phyloP scores from a whole-genome alignment of 306 rosid genomes.

The Erythrophleum fordii region DNA sequence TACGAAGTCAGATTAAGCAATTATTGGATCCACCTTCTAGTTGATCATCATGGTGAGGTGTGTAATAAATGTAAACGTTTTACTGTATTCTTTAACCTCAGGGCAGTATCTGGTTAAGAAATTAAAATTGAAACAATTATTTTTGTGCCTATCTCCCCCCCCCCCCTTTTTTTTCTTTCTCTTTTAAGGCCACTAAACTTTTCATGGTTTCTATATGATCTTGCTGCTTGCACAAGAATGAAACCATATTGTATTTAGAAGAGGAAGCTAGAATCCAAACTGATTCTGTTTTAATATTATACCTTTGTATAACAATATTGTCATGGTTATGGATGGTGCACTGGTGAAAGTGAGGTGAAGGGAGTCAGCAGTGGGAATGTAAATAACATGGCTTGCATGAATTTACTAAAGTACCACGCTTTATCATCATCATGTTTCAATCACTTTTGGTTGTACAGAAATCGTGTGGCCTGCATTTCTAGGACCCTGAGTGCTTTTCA shows the following conservation, averaged over 20 bases:
- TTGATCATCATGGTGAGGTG: constrained; percentile 39
- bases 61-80: constrained; percentile 24
- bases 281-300: not conserved
- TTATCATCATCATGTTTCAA: no score
- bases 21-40: constrained; percentile 56
- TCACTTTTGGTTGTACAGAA: no score
- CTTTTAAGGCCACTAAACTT: not conserved
- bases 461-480: no score
- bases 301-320: not conserved
- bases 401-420: no score
- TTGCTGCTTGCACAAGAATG: not conserved
- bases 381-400: not conserved
- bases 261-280: not conserved
- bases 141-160: no score
- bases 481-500: no score
- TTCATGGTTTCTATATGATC: not conserved
- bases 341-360: not conserved
- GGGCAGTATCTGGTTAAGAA: not conserved
- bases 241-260: not conserved
- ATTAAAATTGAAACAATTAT: not conserved
- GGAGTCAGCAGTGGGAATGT: not conserved
- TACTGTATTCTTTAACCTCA: not conserved
- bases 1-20: constrained; percentile 61
- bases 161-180: not conserved
- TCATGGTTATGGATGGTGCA: not conserved